Conservation (phyloP, 2,329 filamentous ascomycete species). For the Penicillium nordicum region DNA sequence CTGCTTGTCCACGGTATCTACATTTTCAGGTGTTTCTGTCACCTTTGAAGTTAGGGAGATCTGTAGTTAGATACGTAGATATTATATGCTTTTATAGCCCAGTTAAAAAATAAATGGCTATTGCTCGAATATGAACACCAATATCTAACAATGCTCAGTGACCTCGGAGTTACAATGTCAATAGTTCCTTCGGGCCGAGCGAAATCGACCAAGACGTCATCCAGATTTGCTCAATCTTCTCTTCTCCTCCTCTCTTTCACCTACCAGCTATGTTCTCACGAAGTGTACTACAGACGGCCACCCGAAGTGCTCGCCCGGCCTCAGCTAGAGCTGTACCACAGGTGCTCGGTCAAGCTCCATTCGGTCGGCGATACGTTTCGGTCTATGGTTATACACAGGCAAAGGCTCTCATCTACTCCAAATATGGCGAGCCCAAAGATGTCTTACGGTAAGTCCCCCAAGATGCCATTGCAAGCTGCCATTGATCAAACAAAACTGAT, state of each 20-base stretch:
- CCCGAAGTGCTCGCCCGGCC: slow-evolving; percentile 12
- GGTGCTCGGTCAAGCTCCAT: slow-evolving; percentile 11
- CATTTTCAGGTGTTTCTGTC: neutral
- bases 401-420: slow-evolving; percentile 48
- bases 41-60: neutral
- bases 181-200: slow-evolving; percentile 17
- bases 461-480: neutral
- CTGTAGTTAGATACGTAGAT: neutral
- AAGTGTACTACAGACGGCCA: slow-evolving; percentile 22
- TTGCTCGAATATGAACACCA: neutral
- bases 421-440: slow-evolving; percentile 50
- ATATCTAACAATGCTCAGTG: neutral
- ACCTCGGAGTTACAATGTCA: neutral
- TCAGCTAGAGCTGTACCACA: slow-evolving; percentile 9
- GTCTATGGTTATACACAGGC: slow-evolving; percentile 51
- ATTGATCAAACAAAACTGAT: neutral
- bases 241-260: neutral
- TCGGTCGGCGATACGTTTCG: slow-evolving; percentile 40
- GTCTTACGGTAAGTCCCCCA: slow-evolving; percentile 39
- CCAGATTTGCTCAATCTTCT: slow-evolving; percentile 2
- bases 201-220: slow-evolving; percentile 17
- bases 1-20: neutral
- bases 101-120: neutral
- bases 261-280: slow-evolving; percentile 30
- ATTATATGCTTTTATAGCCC: neutral